A percentile compares a stretch with the other conserved stretches of the same genome.
Conservation (phyloP, 176 grass and related monocot species). For the Alloteropsis semialata region DNA sequence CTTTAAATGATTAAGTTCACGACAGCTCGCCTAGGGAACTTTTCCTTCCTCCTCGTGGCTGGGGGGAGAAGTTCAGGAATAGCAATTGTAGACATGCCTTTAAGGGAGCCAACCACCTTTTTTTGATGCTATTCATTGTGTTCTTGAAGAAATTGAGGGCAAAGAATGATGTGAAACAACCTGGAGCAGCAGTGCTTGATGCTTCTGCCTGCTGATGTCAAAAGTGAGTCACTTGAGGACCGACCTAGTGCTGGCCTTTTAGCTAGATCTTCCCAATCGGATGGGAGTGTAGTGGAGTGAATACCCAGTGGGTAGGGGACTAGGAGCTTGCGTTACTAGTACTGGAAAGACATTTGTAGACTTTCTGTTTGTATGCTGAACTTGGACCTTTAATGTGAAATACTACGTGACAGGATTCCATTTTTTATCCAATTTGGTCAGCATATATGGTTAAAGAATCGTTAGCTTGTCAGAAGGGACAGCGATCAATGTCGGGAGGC, state of each 20-base stretch:
- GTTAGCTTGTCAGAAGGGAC: not conserved
- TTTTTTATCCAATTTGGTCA: not conserved
- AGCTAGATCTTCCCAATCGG: constrained; percentile 20
- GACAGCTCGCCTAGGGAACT: constrained; percentile 3
- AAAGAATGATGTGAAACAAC: not conserved
- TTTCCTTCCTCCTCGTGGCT: constrained; percentile 13
- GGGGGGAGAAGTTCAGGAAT: constrained; percentile 9
- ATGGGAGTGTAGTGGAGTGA: constrained; percentile 24
- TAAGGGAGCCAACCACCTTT: constrained; percentile 28
- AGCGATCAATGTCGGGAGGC: not conserved
- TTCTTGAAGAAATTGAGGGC: constrained; percentile 8
- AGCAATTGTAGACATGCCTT: constrained; percentile 28
- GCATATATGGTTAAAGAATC: not conserved
- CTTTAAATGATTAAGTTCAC: constrained; percentile 33
- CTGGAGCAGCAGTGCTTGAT: constrained; percentile 13
- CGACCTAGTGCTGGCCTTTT: constrained; percentile 18
- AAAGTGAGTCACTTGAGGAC: constrained; percentile 18
- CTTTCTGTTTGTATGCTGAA: constrained; percentile 6
- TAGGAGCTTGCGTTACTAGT: not conserved
- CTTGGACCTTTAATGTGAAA: constrained; percentile 16
- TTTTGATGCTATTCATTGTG: constrained; percentile 31
- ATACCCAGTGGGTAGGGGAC: not conserved
- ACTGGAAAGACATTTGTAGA: not conserved
- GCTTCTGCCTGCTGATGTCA: constrained; percentile 28
- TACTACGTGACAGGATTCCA: not conserved